Conservation (phyloP, 2,329 filamentous ascomycete species). For the Apiospora aurea region DNA sequence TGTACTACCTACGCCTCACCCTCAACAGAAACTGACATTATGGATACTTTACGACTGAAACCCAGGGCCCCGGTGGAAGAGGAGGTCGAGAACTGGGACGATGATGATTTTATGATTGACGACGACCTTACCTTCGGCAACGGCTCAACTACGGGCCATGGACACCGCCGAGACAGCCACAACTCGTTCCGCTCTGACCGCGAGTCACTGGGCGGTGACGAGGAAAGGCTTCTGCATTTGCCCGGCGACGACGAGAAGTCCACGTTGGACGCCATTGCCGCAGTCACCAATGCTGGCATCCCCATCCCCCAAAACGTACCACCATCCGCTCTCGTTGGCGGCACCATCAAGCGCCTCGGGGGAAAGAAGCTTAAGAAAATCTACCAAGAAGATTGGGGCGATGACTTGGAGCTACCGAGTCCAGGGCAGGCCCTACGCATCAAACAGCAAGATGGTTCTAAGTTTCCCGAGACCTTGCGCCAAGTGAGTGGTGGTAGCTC, state of each 20-base stretch:
- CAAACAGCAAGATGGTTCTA: conserved; percentile 65
- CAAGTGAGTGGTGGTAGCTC: conserved; percentile 68
- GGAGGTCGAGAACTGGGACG: conserved; percentile 79
- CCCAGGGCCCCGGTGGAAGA: conserved; percentile 62
- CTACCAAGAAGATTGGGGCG: conserved; percentile 81
- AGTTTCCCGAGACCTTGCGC: conserved; percentile 72
- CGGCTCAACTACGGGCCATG: conserved; percentile 53
- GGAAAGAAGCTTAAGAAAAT: conserved; percentile 75
- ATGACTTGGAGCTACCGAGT: conserved; percentile 75
- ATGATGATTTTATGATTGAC: conserved; percentile 77
- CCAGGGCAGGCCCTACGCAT: conserved; percentile 67
- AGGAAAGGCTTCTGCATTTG: conserved; percentile 87
- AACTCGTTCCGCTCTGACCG: conserved; percentile 88
- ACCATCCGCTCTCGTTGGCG: conserved; percentile 86
- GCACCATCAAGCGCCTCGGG: conserved; percentile 90
- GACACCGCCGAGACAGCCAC: conserved; percentile 74
- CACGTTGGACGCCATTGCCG: conserved; percentile 84
- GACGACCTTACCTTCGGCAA: conserved; percentile 69
- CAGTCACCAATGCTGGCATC: conserved; percentile 88
- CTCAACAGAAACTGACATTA: conserved; percentile 37
- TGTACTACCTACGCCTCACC: conserved; percentile 2
- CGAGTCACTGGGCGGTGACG: conserved; percentile 77
- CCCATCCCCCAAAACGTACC: conserved; percentile 88
- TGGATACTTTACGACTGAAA: conserved; percentile 64
- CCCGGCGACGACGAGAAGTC: conserved; percentile 85